Conservation (phyloP, 2,329 filamentous ascomycete genomes). For the Penicillium sp. region DNA sequence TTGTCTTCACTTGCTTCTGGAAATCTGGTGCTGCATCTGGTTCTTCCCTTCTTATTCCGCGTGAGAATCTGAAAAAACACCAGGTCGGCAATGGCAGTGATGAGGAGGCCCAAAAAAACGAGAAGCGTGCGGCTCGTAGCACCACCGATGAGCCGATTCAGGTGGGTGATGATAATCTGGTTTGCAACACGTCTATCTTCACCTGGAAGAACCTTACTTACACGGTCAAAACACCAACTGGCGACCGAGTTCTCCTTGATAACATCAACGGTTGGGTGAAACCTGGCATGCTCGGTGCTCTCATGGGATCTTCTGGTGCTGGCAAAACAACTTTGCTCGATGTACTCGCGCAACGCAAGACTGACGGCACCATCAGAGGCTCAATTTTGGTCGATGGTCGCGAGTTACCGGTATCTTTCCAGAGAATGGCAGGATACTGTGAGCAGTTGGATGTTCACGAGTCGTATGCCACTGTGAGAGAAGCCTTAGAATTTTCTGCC, state of each 20-base stretch:
- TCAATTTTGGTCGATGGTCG: constrained; percentile 71
- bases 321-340: constrained; percentile 79
- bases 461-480: constrained; percentile 68
- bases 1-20: constrained; percentile 65
- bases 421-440: constrained; percentile 71
- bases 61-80: constrained; percentile 59
- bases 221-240: constrained; percentile 66
- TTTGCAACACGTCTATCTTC: constrained; percentile 71
- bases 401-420: constrained; percentile 65
- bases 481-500: constrained; percentile 70
- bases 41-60: constrained; percentile 65
- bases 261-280: constrained; percentile 77
- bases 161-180: constrained; percentile 52
- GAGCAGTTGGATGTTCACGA: constrained; percentile 74
- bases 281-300: constrained; percentile 76
- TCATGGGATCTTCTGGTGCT: constrained; percentile 79
- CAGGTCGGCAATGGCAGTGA: constrained; percentile 47
- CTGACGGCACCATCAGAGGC: constrained; percentile 65
- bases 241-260: constrained; percentile 64
- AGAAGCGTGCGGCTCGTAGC: constrained; percentile 21
- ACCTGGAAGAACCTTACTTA: constrained; percentile 77
- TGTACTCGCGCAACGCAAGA: constrained; percentile 74
- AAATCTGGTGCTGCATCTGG: constrained; percentile 59
- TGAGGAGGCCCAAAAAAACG: constrained; percentile 55
- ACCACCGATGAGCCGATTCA: constrained; percentile 1